Base-by-base conservation (phyloP, 768 basidiomycete genomes). In the Zangia roseola region DNA sequence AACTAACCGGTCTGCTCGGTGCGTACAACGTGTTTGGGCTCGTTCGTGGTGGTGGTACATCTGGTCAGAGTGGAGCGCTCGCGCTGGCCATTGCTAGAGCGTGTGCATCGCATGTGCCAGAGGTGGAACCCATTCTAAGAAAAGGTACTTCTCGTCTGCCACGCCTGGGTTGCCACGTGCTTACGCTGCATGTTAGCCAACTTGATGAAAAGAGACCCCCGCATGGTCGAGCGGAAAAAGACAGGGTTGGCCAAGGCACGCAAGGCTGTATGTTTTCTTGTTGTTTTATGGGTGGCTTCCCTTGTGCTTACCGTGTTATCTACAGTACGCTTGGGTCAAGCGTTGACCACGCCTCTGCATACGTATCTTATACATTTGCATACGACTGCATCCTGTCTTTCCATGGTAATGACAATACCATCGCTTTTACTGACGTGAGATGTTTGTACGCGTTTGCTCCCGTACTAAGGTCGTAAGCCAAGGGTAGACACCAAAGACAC, bases 181-280 rank as follows among this genome's bases (percentile, higher is more conserved):
- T 54, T 39, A 45, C 42, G 49, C 26, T 33, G 19, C 17, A 38
- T 25, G 19, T 16, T 63, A 97, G 94, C 90, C 50, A 87, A 91
- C 74, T 73, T 94, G 40, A 70, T 92, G 49, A 82, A 83, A 67
- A 84, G 94, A 60, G 95, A 99, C 75, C 92, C 94, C 39, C 87
- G 97, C 69, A 91, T 95, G 91, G 94, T 97, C 25, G 95, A 99
- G 72, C 80, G 95, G 60, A 99, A 99, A 75, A 99, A 99, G 80
- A 91, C 95, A 14, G 91, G 91, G 49, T 69, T 83, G 61, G 82
- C 88, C 51, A 97, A 97, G 75, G 93, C 95, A 51, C 84, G 94
- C 70, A 94, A 94, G 73, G 79, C 79, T 73, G 92, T 94, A 69
- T 37, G 90, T 83, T 24, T 12, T 12, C 14, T 42, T n/a, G 13